Percentiles rank a stretch among this genome's conserved stretches.
Conservation (phyloP, 768 basidiomycete genomes). For the Mycena haematopus region DNA sequence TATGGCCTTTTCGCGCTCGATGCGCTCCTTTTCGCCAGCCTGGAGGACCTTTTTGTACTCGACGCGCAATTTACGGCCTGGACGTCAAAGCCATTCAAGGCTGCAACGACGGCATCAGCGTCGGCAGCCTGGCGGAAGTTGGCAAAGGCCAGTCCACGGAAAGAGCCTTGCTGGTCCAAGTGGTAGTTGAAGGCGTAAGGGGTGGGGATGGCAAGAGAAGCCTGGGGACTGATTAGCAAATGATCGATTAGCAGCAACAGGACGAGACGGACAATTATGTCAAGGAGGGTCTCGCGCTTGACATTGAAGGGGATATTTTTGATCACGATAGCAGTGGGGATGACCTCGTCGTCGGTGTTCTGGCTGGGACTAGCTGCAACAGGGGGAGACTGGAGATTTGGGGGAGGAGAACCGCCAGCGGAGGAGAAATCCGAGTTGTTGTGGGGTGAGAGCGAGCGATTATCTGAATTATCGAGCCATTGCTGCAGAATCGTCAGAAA, state of each 20-base stretch:
- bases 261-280: constrained; percentile 83
- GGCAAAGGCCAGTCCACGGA: constrained; percentile 97
- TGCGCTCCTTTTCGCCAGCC: constrained; percentile 98
- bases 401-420: constrained; percentile 78
- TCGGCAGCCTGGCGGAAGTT: constrained; percentile 93
- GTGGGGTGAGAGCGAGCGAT: constrained; percentile 82
- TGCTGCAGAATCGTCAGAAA: constrained; percentile 56
- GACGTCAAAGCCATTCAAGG: constrained; percentile 94
- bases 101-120: constrained; percentile 94
- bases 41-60: constrained; percentile 99
- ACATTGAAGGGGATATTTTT: constrained; percentile 99
- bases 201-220: constrained; percentile 90
- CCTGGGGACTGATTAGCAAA: constrained; percentile 50
- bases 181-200: constrained; percentile 99
- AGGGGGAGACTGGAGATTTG: constrained; percentile 49
- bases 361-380: constrained; percentile 57
- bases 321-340: constrained; percentile 99
- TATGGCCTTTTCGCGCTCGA: constrained; percentile 98
- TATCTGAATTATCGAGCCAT: constrained; percentile 88
- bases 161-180: constrained; percentile 93
- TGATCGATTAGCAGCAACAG: constrained; percentile 20
- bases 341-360: constrained; percentile 85
- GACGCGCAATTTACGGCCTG: constrained; percentile 95
- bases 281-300: constrained; percentile 93
- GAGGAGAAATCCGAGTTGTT: constrained; percentile 92